Conservation (phyloP, 202 grass and related monocot species). For the Saccharum hybrid region DNA sequence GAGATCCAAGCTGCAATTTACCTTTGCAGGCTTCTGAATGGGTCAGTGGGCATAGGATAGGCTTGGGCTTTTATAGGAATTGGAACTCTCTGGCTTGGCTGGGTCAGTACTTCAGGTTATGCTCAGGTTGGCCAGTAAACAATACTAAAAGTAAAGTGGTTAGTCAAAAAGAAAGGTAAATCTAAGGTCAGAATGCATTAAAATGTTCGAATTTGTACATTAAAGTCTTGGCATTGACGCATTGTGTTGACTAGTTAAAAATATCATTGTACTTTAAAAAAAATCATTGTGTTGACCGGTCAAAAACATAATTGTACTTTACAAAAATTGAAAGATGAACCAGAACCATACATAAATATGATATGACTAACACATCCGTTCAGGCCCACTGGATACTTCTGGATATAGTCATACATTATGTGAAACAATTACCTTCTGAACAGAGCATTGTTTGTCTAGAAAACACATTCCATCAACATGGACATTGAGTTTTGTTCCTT, state of each 20-base stretch:
- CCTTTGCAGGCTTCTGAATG: background rate
- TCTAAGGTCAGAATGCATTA: background rate
- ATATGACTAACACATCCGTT: constrained; percentile 1
- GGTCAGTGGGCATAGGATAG: background rate
- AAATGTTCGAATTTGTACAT: background rate
- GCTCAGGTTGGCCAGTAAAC: background rate
- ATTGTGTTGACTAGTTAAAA: too few relatives aligned
- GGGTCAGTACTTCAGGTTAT: background rate
- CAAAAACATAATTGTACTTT: background rate
- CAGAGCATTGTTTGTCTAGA: constrained; percentile 32
- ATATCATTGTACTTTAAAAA: constrained; percentile 3
- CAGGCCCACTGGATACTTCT: background rate
- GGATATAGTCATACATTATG: background rate
- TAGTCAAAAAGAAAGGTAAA: background rate
- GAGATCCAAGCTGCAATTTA: background rate
- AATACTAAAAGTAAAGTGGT: background rate
- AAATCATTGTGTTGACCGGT: background rate
- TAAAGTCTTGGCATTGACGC: background rate
- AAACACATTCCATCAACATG: constrained; percentile 42
- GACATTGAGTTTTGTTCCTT: constrained; percentile 50
- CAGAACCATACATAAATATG: background rate
- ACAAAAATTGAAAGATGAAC: background rate
- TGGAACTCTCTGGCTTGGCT: background rate
- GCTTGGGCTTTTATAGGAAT: background rate
- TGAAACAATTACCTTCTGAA: constrained; percentile 45